Percentiles rank a stretch among this genome's conserved stretches.
Evolutionary conservation across 768 basidiomycete species (phyloP).

Genomic region (Lactarius indigo): DNA sequence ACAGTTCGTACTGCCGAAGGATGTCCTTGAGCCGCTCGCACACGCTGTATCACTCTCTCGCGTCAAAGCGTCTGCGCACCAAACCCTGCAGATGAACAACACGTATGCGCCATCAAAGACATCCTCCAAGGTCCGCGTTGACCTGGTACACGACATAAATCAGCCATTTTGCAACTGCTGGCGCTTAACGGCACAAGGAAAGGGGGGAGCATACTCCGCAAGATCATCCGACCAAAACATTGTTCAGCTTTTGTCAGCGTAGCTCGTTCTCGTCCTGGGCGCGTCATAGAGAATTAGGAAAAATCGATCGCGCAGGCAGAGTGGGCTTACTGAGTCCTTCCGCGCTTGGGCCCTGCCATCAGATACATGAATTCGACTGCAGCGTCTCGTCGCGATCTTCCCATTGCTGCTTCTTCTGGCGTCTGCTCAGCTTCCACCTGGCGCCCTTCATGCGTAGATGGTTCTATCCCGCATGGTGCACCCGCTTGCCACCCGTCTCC

Average conservation of each 20-base stretch:
- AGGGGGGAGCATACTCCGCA: constrained; percentile 52
- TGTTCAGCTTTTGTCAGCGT: constrained; percentile 62
- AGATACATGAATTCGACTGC: constrained; percentile 91
- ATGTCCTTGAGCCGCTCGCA: constrained; percentile 85
- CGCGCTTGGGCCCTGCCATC: constrained; percentile 59
- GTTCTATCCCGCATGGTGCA: no score
- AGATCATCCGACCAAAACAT: constrained; percentile 79
- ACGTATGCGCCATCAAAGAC: constrained; percentile 83
- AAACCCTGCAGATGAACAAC: constrained; percentile 24
- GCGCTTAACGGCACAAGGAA: neutral
- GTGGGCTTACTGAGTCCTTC: constrained; percentile 53
- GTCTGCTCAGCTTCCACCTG: constrained; percentile 79
- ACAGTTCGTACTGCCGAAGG: constrained; percentile 82
- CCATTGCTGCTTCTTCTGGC: constrained; percentile 81
- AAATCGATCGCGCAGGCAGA: neutral
- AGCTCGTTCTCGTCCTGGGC: constrained; percentile 52
- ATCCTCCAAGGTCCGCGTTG: constrained; percentile 69
- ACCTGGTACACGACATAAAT: constrained; percentile 40
- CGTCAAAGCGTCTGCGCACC: neutral
- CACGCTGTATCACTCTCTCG: constrained; percentile 45
- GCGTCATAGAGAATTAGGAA: neutral
- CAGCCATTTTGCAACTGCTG: neutral
- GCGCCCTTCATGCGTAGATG: constrained; percentile 76
- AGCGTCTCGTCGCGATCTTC: constrained; percentile 87
- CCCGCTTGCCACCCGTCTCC: no score